Conservation (phyloP, 352 stramenopile species). For the Blastocystis sp. region DNA sequence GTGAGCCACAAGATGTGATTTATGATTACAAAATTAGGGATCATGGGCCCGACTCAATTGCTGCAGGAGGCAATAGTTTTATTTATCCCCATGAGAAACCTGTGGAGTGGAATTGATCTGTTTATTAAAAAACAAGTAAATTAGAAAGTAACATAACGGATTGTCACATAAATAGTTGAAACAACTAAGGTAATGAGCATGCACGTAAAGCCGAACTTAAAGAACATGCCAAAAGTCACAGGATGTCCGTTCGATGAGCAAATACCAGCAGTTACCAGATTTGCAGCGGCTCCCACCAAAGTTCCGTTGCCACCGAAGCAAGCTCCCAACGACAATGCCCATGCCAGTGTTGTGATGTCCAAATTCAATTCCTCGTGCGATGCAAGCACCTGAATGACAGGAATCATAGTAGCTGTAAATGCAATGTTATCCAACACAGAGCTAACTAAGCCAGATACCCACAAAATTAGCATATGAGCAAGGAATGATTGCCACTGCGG, state of each 20-base stretch:
- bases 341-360: constrained; percentile 68
- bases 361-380: constrained; percentile 66
- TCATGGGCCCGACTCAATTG: constrained; percentile 21
- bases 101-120: constrained; percentile 39
- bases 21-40: constrained; percentile 28
- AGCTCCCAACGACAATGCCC: constrained; percentile 68
- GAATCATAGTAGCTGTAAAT: constrained; percentile 71
- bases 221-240: constrained; percentile 44
- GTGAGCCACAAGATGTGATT: constrained; percentile 51
- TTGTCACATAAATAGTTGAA: constrained; percentile 26
- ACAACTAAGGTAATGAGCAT: constrained; percentile 54
- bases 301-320: constrained; percentile 70
- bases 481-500: constrained; percentile 56
- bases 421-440: constrained; percentile 65
- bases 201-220: constrained; percentile 40
- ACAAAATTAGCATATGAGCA: constrained; percentile 66
- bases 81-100: constrained; percentile 61
- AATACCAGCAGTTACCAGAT: constrained; percentile 69
- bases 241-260: constrained; percentile 40
- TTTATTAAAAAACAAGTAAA: background rate
- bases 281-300: constrained; percentile 68
- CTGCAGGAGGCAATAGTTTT: background rate
- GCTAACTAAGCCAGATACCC: constrained; percentile 67
- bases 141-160: constrained; percentile 35
- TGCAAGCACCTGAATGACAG: constrained; percentile 67